Conservation (phyloP, 805 yeast genomes). For the Scheffersomyces stipitis region DNA sequence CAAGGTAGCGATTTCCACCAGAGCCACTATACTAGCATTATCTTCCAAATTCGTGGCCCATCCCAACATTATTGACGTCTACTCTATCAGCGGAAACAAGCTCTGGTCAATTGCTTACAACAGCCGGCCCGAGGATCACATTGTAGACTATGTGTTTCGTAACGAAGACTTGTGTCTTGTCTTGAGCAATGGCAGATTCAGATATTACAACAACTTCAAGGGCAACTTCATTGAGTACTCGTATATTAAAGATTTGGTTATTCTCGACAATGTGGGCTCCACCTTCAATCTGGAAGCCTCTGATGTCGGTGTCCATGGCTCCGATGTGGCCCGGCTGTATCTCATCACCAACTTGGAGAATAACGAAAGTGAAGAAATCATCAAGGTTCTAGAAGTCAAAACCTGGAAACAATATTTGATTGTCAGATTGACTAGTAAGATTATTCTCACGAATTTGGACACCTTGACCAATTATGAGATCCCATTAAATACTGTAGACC, state of each 20-base stretch:
- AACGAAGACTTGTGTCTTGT: constrained; percentile 59
- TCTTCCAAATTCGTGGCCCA: constrained; percentile 35
- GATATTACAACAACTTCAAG: constrained; percentile 64
- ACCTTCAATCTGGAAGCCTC: constrained; percentile 13
- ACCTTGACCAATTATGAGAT: constrained; percentile 40
- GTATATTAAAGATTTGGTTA: constrained; percentile 19
- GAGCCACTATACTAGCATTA: constrained; percentile 57
- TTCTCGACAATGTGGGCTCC: constrained; percentile 12
- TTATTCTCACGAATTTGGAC: constrained; percentile 37
- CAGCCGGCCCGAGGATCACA: constrained; percentile 48
- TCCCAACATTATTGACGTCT: constrained; percentile 39
- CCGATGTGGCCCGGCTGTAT: background rate
- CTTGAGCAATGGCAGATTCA: constrained; percentile 48
- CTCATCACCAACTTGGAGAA: constrained; percentile 35
- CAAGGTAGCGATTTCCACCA: constrained; percentile 49
- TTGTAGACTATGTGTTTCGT: constrained; percentile 51
- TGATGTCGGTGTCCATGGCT: constrained; percentile 27
- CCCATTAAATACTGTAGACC: constrained; percentile 22
- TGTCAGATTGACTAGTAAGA: constrained; percentile 36
- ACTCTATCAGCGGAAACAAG: constrained; percentile 34
- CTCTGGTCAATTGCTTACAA: constrained; percentile 38
- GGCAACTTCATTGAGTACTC: constrained; percentile 62
- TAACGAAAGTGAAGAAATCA: constrained; percentile 28
- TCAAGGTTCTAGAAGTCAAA: constrained; percentile 20
- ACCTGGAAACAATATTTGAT: constrained; percentile 47